Base-by-base conservation (phyloP, 2,329 filamentous ascomycete species). In the Colletotrichum graminicola region DNA sequence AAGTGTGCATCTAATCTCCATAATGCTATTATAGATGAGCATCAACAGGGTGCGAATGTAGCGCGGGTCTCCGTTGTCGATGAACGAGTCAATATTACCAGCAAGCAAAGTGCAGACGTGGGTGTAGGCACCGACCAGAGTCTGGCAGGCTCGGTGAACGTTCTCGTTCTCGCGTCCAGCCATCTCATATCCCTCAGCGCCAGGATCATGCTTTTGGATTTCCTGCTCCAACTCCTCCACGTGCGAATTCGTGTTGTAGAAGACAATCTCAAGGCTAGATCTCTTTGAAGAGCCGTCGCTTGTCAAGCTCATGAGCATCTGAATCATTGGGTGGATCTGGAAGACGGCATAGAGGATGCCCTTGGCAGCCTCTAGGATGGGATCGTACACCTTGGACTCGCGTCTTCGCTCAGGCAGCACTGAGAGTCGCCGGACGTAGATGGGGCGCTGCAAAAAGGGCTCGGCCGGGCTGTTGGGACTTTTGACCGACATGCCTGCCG, bases 261-360 rank as follows among this genome's bases (percentile, higher is more conserved):
- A 90, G 36, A 92, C 89, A 67, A 90, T 87, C 75, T 92, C 90
- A 14, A 92, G 85, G 73, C 89, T 91, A 5, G 89, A 91, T 61
- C 89, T 83, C 76, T 90, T 90, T 29, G 85, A 82, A 12, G 88
- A 88, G 41, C 86, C 88, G 71, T 91, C 89, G 74, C 86, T 88
- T 59, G 89, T 87, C 60, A 92, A 82, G 54, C 87, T 85, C 79
- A 91, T 89, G 64, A 92, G 82, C 80, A 88, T 89, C 78, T 92
- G 89, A 71, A 92, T 90, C 80, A 89, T 89, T 6, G 90, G 90
- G 73, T 92, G 90, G 34, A 92, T 89, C 77, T 91, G 89, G 73
- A 91, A 92, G 39, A 92, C 85, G 4, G 90, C 89, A 77, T 91
- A 92, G 2, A 92, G 83, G 32, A 92, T 88, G 36, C 90, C 90